phyloP scores from a whole-genome alignment of 78 protist genomes.

The Dictyostelium citrinum region DNA sequence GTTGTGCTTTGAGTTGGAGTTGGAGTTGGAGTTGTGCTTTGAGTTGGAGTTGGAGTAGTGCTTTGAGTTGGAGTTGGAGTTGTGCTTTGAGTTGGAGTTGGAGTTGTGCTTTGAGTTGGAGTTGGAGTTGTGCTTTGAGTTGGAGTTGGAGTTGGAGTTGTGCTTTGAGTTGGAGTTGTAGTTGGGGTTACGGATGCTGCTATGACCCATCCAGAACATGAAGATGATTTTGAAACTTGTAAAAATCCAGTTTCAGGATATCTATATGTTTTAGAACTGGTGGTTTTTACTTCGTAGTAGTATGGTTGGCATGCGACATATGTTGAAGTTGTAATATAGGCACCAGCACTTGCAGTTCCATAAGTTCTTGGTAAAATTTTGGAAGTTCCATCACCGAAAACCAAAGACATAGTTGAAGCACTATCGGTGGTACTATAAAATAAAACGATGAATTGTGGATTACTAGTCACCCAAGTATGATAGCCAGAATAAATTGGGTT shows the following conservation, averaged over 20 bases:
- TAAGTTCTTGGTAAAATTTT: background rate
- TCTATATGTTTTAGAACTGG: background rate
- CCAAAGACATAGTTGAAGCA: background rate
- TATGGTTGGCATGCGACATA: background rate
- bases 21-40: background rate
- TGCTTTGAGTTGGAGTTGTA: background rate
- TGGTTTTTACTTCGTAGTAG: background rate
- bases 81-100: background rate
- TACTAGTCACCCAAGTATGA: background rate
- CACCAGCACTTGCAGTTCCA: background rate
- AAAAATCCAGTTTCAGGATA: conserved; percentile 45
- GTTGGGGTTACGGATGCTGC: background rate
- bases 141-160: background rate
- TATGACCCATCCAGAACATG: conserved; percentile 8
- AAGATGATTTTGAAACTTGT: background rate
- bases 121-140: background rate
- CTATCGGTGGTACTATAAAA: background rate
- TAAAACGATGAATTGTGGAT: background rate
- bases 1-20: background rate
- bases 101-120: background rate
- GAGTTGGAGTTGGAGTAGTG: background rate
- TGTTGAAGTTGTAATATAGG: background rate
- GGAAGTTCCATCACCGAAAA: background rate
- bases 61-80: background rate
- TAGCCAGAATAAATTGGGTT: conserved; percentile 13